Base-by-base conservation (phyloP, 73 alveolate genomes). In the Blepharisma japonicum region DNA sequence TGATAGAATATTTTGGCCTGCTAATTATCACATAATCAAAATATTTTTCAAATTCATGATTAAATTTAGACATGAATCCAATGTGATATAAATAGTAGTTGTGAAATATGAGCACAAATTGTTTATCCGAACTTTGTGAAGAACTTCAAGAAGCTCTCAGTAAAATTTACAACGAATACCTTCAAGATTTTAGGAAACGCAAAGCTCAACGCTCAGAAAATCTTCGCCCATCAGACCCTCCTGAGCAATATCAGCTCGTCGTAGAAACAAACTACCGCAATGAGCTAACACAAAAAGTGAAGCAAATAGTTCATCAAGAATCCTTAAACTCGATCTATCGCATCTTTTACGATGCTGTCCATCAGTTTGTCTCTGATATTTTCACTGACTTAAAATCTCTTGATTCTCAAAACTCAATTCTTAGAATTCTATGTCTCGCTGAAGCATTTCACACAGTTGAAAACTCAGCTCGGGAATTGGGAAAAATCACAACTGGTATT, bases 341-440 rank as follows among this genome's bases (percentile, higher is more conserved):
- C 47, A 61, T 61, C 2, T 61, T 61, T 61, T 61, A 61, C 74
- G 23, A 14, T 2, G 23, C 74, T 20, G 23, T 61, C 23, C 74
- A 61, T 25, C 14, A 61, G 5, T 61, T 61, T 61, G 18, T 61
- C 50, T 8, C 74, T 61, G 74, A 61, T 61, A 61, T 61, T 9
- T 9, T 14, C 14, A 25, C 38, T 14, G 50, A 20, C 11, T 25
- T 61, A 14, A 20, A 14, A 61, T 32, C 42, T 3, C 42, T 32
- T 32, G 49, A 61, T 14, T 9, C 18, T 61, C 46, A 39, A 18
- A 8, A 11, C 23, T 9, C 14, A 0, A 39, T 14, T 14, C 11
- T 61, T 25, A n/a, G 14, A 8, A 39, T 61, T 25, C 38, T 61
- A 39, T 20, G 74, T 25, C 74, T 61, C 5, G 74, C 74, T 61